Evolutionary conservation across 306 rosid species (phyloP).

Genomic region (Cyclanthera cordifolia): DNA sequence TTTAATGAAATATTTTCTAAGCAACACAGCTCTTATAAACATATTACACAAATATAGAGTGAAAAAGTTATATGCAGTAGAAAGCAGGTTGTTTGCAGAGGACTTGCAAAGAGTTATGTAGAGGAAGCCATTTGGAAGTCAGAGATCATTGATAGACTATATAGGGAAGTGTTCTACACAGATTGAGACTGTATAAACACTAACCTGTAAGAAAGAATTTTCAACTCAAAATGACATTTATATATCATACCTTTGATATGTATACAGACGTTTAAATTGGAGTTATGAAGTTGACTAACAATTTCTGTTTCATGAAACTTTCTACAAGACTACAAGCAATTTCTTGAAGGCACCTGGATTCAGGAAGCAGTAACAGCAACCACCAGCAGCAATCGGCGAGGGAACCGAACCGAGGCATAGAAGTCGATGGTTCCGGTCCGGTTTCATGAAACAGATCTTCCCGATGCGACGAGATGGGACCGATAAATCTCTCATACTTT

Average conservation of each 20-base stretch:
- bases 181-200: neutral
- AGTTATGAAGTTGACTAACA: constrained; percentile 12
- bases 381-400: neutral
- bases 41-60: too few relatives aligned
- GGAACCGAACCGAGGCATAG: neutral
- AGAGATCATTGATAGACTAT: neutral
- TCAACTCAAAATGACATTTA: constrained; percentile 14
- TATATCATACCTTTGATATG: constrained; percentile 16
- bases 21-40: too few relatives aligned
- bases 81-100: too few relatives aligned
- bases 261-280: constrained; percentile 15
- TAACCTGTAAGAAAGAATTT: neutral
- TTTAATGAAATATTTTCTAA: too few relatives aligned
- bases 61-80: too few relatives aligned
- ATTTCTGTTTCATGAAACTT: constrained; percentile 8
- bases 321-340: neutral
- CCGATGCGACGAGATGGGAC: neutral
- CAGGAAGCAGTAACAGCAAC: neutral
- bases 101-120: too few relatives aligned
- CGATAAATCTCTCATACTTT: constrained; percentile 28
- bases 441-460: constrained; percentile 6
- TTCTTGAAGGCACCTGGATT: neutral
- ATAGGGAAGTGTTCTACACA: constrained; percentile 9
- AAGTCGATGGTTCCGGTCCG: neutral
- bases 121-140: neutral